Evolutionary conservation across 805 yeast genomes (phyloP).

Genomic region (Starmerella gropengiesseri): DNA sequence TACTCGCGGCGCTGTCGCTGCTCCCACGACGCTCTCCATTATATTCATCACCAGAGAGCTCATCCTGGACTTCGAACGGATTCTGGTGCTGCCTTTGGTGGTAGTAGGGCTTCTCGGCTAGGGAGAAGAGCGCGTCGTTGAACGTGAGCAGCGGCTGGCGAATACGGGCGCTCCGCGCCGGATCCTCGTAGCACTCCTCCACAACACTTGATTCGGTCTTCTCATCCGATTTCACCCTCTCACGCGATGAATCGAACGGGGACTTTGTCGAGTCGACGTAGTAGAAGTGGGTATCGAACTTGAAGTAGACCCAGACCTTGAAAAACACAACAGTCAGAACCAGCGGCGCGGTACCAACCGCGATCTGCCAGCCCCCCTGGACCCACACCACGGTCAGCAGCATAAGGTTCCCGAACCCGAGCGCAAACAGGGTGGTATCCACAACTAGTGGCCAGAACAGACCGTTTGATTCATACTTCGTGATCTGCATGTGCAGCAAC

Average conservation of each 20-base stretch:
- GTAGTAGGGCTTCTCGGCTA: too few relatives aligned
- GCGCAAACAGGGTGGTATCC: constrained; percentile 29
- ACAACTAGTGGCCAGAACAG: constrained; percentile 30
- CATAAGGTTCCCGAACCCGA: constrained; percentile 31
- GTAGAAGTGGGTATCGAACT: constrained; percentile 18
- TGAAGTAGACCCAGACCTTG: constrained; percentile 22
- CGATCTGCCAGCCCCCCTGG: constrained; percentile 30
- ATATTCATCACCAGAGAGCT: too few relatives aligned
- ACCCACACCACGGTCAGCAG: constrained; percentile 32
- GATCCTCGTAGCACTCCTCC: constrained; percentile 20
- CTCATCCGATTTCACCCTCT: background rate
- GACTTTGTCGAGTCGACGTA: constrained; percentile 14
- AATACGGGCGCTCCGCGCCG: constrained; percentile 11
- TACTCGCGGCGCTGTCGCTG: too few relatives aligned
- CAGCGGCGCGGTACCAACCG: constrained; percentile 28
- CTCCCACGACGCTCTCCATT: too few relatives aligned
- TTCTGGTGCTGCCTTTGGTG: too few relatives aligned
- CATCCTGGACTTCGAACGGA: too few relatives aligned
- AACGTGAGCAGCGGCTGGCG: constrained; percentile 14
- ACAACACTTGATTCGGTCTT: background rate
- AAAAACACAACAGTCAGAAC: constrained; percentile 25
- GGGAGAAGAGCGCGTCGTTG: constrained; percentile 8
- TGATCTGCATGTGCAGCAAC: constrained; percentile 29
- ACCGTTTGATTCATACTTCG: constrained; percentile 33
- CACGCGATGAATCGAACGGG: background rate